Percentiles rank a stretch among this genome's conserved stretches.
Conservation (phyloP, 2,329 filamentous ascomycete species). For the Kalaharituber pfeilii region DNA sequence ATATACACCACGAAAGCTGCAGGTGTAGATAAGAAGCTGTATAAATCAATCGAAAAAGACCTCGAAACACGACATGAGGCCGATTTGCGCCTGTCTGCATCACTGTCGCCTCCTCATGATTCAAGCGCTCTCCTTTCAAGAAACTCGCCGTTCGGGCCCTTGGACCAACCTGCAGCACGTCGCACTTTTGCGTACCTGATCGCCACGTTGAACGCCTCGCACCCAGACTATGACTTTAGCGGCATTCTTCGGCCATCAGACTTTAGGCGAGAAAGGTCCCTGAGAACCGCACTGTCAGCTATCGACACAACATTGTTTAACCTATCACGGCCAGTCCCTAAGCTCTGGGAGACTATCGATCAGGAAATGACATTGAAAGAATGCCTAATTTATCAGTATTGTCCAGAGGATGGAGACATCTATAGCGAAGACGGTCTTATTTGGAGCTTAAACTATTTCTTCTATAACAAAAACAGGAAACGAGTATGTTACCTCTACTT, state of each 20-base stretch:
- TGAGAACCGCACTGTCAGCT: constrained; percentile 48
- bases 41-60: constrained; percentile 83
- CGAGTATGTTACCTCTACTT: constrained; percentile 88
- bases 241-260: constrained; percentile 76
- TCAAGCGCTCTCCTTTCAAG: constrained; percentile 44
- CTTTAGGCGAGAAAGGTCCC: constrained; percentile 67
- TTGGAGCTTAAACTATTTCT: constrained; percentile 93
- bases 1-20: constrained; percentile 95
- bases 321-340: constrained; percentile 43
- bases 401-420: constrained; percentile 46
- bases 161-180: constrained; percentile 74
- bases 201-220: constrained; percentile 86
- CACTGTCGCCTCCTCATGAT: constrained; percentile 66
- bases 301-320: constrained; percentile 79
- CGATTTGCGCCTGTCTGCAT: constrained; percentile 67
- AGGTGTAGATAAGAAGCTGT: constrained; percentile 88
- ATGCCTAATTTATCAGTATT: constrained; percentile 78
- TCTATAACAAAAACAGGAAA: constrained; percentile 86
- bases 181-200: constrained; percentile 92
- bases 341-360: constrained; percentile 83
- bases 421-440: constrained; percentile 76
- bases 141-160: constrained; percentile 53
- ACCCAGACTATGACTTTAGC: constrained; percentile 94
- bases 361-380: constrained; percentile 85
- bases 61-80: constrained; percentile 84